A percentile compares a stretch with the other conserved stretches of the same genome.
Evolutionary conservation across 345 rosid genomes (phyloP).

Genomic region (Populus ilicifolia): DNA sequence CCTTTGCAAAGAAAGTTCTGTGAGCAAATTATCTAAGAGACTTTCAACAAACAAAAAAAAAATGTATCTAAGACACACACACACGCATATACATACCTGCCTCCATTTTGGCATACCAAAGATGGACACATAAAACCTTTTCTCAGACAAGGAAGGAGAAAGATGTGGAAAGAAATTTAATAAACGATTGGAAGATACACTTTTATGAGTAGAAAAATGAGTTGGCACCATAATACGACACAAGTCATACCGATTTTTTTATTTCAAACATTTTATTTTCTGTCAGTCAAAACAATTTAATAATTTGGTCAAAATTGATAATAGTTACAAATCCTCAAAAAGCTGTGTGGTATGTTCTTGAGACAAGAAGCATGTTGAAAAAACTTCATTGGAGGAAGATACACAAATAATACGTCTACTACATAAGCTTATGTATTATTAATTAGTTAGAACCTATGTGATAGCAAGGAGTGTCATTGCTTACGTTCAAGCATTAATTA

Average conservation of each 20-base stretch:
- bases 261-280: background rate
- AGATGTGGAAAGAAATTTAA: conserved; percentile 11
- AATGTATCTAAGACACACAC: background rate
- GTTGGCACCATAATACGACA: conserved; percentile 25
- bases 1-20: background rate
- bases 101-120: conserved; percentile 29
- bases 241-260: background rate
- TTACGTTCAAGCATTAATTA: background rate
- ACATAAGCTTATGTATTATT: background rate
- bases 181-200: conserved; percentile 9
- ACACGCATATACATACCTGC: background rate
- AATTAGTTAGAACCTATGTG: background rate
- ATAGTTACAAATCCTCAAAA: conserved; percentile 13
- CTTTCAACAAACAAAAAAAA: no score
- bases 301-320: conserved; percentile 7
- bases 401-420: background rate
- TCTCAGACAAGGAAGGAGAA: conserved; percentile 26
- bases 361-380: conserved; percentile 9
- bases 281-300: background rate
- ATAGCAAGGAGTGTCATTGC: background rate
- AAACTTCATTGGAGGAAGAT: conserved; percentile 15
- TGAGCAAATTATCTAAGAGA: background rate
- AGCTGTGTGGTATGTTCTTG: conserved; percentile 19
- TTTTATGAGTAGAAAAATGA: conserved; percentile 14
- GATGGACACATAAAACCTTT: conserved; percentile 31